Evolutionary conservation across 306 rosid genomes (phyloP), one percentile per base, ranked within the genome.

Genomic region (Quercus gilva): DNA sequence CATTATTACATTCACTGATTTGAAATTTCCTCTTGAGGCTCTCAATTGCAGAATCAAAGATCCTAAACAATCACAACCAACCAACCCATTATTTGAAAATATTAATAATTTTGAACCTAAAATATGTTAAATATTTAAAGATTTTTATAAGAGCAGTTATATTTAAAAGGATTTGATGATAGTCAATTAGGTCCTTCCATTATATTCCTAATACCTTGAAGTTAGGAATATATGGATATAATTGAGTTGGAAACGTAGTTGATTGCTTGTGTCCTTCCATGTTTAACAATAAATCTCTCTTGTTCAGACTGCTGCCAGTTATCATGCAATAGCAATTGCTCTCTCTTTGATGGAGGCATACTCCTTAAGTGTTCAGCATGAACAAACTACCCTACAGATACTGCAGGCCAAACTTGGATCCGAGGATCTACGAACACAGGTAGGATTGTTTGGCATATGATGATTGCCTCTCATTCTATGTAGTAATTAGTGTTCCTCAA

Each of bases 311-410:
- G 99, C 99, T 78, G 99, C 99, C 75, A 95, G 99, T 87, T 95
- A 95, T 81, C 99, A 95, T 85, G 99, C 99, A 37, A 95, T 95
- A 87, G 99, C 99, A 43, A 95, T 95, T 64, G 99, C 99, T 74
- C 98, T 95, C 53, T 95, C 99, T 73, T 89, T 95, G 93, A 95
- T 95, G 98, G 99, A 95, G 86, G 99, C 99, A 37, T 95, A 95
- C 87, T 86, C 98, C 20, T 83, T 95, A 69, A 92, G 99, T 20
- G 98, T 95, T 77, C 99, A 95, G 85, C 99, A 95, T 71, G 98
- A 95, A 77, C 99, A 95, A 80, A 95, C 99, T 69, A 95, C 99
- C 81, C 84, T 95, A 56, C 99, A 92, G 81, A 95, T 95, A 88
- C 82, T 95, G 77, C 99, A 92, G 85, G 96, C 97, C 61, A 95